Evolutionary conservation across 2,329 filamentous ascomycete species (phyloP), one percentile per base, ranked within the genome.

Genomic region (Cercospora brassicicola): DNA sequence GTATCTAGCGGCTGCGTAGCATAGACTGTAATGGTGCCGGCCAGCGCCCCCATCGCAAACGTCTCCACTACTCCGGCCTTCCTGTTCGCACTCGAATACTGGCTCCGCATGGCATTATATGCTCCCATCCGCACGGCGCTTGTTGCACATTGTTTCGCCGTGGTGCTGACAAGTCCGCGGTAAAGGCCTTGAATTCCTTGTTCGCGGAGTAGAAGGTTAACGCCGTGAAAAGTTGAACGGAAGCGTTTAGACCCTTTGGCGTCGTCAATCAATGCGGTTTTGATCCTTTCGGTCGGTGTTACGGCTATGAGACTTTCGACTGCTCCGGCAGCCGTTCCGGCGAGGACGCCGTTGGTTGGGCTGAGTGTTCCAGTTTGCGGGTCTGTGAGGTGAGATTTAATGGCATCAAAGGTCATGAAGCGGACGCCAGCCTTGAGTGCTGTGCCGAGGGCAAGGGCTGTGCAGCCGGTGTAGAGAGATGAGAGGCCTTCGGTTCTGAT

Each of bases 121-220:
- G 79, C 81, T 0, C 83, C 82, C 81, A 84, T 84, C 6, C 82
- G 77, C 1, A 84, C 80, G 1, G 81, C 81, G 0, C 83, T 84
- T 0, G 82, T 84, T 0, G 80, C 79, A 3, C 82, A 81, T 69
- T 85, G 83, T 71, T 85, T 85, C 59, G 84, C 62, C 0, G 82
- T 84, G 0, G 84, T 84, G 0, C 81, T 81, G 0, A 79, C 69
- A 1, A 85, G 75, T 0, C 83, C 83, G 1, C 82, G 77, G 64
- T 84, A 85, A 0, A 85, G 65, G 0, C 81, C 82, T 0, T 75
- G 67, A 0, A 84, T 65, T 0, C 83, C 82, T 59, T 82, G 79
- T 42, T 82, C 80, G 0, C 73, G 73, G 0, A 83, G 23, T 26
- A 68, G 36, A 31, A 66, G 20, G 0, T 20, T n/a, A 15, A 66